These are phyloP conservation scores for Poronia punctata DNA, from an alignment of 495 filamentous ascomycete species.

Conservation along the genomic window DNA sequence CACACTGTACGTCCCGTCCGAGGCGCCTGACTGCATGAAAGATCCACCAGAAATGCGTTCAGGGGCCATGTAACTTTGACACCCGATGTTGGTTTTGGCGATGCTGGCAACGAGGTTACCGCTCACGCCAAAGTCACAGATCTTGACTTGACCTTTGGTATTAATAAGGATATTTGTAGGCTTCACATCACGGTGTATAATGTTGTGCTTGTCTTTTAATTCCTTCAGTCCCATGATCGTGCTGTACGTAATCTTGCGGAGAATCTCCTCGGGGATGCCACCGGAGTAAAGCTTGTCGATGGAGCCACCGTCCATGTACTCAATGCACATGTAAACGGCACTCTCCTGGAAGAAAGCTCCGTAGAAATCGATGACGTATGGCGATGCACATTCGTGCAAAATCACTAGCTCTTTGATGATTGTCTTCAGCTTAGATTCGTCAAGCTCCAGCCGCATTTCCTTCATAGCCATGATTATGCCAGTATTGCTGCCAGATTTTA, in stretches of 20 bases:
- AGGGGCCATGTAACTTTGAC: slow-evolving; percentile 98
- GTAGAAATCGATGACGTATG: slow-evolving; percentile 97
- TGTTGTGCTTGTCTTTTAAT: slow-evolving; percentile 97
- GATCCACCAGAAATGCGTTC: slow-evolving; percentile 88
- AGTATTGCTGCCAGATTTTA: slow-evolving; percentile 31
- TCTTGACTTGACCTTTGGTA: slow-evolving; percentile 85
- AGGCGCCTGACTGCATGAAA: slow-evolving; percentile 63
- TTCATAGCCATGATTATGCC: slow-evolving; percentile 98
- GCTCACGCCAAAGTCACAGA: slow-evolving; percentile 97
- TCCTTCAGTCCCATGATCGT: slow-evolving; percentile 87
- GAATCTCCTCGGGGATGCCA: slow-evolving; percentile 79
- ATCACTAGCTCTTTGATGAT: slow-evolving; percentile 99
- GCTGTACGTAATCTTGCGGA: slow-evolving; percentile 86
- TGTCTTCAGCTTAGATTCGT: slow-evolving; percentile 91
- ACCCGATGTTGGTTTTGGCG: slow-evolving; percentile 98
- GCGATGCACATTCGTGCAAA: slow-evolving; percentile 87
- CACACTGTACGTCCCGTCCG: slow-evolving; percentile 87
- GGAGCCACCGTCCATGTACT: slow-evolving; percentile 99
- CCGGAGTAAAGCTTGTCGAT: slow-evolving; percentile 96
- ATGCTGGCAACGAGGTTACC: slow-evolving; percentile 96
- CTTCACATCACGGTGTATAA: slow-evolving; percentile 98
- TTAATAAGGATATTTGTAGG: slow-evolving; percentile 96
- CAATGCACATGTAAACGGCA: slow-evolving; percentile 98
- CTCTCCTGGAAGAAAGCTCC: slow-evolving; percentile 99
- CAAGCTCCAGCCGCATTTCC: slow-evolving; percentile 92